Evolutionary conservation across 129 eudicot genomes (phyloP).

Genomic region (Pseudognaphalium luteoalbum): DNA sequence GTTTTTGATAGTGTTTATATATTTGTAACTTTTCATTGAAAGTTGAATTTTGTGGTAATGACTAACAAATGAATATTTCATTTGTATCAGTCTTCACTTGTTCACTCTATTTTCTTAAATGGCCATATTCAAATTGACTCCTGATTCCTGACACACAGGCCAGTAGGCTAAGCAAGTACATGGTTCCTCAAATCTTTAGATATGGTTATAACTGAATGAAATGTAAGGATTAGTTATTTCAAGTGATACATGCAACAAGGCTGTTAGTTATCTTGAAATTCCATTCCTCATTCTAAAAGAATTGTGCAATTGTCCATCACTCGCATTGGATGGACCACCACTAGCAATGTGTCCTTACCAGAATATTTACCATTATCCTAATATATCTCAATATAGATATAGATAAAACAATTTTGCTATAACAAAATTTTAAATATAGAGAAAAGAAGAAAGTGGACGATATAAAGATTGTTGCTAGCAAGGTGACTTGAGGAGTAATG

Average conservation of each 20-base stretch:
- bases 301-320: background rate
- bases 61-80: background rate
- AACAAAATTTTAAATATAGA: too few species aligned
- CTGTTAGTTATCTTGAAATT: background rate
- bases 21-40: background rate
- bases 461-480: background rate
- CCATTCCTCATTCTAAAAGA: background rate
- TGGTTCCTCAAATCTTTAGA: background rate
- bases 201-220: background rate
- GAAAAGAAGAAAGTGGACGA: background rate
- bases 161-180: background rate
- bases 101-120: background rate
- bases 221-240: background rate
- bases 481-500: background rate
- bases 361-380: background rate
- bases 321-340: background rate
- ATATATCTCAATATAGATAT: background rate
- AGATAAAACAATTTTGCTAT: too few species aligned
- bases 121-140: background rate
- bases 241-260: background rate
- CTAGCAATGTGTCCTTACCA: background rate
- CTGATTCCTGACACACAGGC: background rate
- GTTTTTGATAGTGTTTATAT: background rate
- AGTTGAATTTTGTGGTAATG: background rate
- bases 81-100: background rate